A percentile compares a stretch with the other conserved stretches of the same genome.
phyloP scores from a whole-genome alignment of 257 asterid species.

The Eustoma russellianum region DNA sequence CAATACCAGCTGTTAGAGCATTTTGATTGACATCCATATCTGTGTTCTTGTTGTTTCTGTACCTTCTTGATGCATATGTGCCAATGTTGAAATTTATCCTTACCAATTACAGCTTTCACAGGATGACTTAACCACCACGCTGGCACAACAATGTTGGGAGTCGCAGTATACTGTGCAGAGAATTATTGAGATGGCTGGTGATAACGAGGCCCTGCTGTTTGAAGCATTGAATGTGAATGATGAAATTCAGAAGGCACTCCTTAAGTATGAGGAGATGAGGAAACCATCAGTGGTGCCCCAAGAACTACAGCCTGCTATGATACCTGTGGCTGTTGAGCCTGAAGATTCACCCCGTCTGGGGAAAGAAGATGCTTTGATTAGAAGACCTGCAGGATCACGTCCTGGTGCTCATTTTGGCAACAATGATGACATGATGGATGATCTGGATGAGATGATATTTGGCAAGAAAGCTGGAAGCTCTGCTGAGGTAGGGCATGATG shows the following conservation, averaged over 20 bases:
- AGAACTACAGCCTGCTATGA: slow-evolving; percentile 88
- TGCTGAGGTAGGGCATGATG: slow-evolving; percentile 41
- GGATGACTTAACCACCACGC: slow-evolving; percentile 84
- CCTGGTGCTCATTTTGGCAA: slow-evolving; percentile 31
- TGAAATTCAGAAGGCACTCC: slow-evolving; percentile 73
- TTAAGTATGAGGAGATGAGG: slow-evolving; percentile 73
- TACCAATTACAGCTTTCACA: slow-evolving; percentile 15
- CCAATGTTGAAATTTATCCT: neutral
- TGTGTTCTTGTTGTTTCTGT: neutral
- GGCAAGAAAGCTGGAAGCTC: slow-evolving; percentile 68
- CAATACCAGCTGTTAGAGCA: too few relatives aligned
- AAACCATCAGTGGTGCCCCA: slow-evolving; percentile 41
- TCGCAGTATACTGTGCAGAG: slow-evolving; percentile 73
- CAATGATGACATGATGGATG: slow-evolving; percentile 89
- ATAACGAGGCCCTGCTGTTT: slow-evolving; percentile 82
- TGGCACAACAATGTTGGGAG: slow-evolving; percentile 72
- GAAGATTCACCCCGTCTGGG: slow-evolving; percentile 62
- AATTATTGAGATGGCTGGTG: slow-evolving; percentile 77
- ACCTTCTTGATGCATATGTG: too few relatives aligned
- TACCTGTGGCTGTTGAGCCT: slow-evolving; percentile 80
- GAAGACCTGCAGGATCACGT: slow-evolving; percentile 45
- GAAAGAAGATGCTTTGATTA: slow-evolving; percentile 50
- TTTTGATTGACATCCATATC: neutral
- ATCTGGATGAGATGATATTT: slow-evolving; percentile 96
- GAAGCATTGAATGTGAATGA: slow-evolving; percentile 94